Conservation (phyloP, 768 basidiomycete species). For the Boletus bicolor region DNA sequence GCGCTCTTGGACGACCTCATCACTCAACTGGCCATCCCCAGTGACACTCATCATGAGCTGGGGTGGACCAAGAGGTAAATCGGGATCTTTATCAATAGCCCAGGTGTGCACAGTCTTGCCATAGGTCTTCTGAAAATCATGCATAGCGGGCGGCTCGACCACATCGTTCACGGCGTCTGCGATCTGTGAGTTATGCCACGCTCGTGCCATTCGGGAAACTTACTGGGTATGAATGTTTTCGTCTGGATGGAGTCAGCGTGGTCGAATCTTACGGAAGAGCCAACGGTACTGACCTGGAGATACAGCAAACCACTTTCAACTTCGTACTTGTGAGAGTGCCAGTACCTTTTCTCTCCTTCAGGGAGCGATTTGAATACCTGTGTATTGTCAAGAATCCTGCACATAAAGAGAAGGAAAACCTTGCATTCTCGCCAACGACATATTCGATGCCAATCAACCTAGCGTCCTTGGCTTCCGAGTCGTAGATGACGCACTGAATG, state of each 20-base stretch:
- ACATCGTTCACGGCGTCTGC: constrained; percentile 32
- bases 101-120: constrained; percentile 46
- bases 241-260: constrained; percentile 9
- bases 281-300: constrained; percentile 22
- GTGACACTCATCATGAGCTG: constrained; percentile 47
- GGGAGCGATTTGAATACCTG: constrained; percentile 40
- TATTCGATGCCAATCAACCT: constrained; percentile 55
- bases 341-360: constrained; percentile 46
- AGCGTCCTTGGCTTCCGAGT: constrained; percentile 40
- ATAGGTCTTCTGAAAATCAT: constrained; percentile 44
- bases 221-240: constrained; percentile 27
- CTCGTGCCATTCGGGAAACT: background rate
- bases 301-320: constrained; percentile 37
- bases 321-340: constrained; percentile 54
- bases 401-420: background rate
- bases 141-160: constrained; percentile 40
- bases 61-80: constrained; percentile 44
- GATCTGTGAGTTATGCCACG: background rate
- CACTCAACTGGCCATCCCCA: constrained; percentile 34
- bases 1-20: constrained; percentile 28
- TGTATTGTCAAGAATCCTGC: background rate
- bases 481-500: constrained; percentile 43
- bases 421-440: constrained; percentile 40
- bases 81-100: constrained; percentile 37
- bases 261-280: background rate